Percentiles rank a stretch among this genome's conserved stretches.
These are phyloP conservation scores for Penicillium digitatum DNA, from an alignment of 2,329 filamentous ascomycete species.

Conservation along the genomic window DNA sequence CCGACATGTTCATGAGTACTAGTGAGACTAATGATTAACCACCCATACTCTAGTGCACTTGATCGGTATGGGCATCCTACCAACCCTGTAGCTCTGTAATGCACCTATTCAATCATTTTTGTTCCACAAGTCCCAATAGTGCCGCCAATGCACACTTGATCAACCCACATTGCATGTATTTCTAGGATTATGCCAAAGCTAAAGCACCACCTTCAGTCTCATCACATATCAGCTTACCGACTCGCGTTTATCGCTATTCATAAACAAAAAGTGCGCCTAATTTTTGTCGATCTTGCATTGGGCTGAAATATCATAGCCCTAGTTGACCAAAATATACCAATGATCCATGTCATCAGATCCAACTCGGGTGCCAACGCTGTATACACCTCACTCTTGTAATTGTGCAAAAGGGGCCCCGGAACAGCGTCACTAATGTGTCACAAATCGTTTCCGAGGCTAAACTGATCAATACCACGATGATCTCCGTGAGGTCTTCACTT, in stretches of 20 bases:
- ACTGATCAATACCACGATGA: not conserved
- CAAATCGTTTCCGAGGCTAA: not conserved
- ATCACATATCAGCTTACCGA: constrained; percentile 14
- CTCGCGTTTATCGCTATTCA: not conserved
- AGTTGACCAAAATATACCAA: not conserved
- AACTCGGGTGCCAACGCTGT: not conserved
- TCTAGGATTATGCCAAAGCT: not conserved
- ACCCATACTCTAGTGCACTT: not conserved
- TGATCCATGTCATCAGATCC: not conserved
- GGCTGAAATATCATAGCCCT: not conserved
- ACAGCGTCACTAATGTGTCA: not conserved
- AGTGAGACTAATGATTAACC: not conserved
- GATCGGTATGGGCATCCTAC: not conserved
- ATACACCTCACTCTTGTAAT: not conserved
- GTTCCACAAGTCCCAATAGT: constrained; percentile 2
- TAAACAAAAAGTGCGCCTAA: not conserved
- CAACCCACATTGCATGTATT: not conserved
- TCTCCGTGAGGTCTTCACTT: not conserved
- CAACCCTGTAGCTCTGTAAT: not conserved
- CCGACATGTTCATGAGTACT: not conserved
- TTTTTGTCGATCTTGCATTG: not conserved
- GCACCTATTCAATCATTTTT: not conserved
- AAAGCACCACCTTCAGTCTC: not conserved
- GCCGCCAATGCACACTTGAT: not conserved
- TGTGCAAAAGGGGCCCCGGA: not conserved